A percentile compares a stretch with the other conserved stretches of the same genome.
Evolutionary conservation across 305 asterid genomes (phyloP).

Genomic region (Fraxinus nigra): DNA sequence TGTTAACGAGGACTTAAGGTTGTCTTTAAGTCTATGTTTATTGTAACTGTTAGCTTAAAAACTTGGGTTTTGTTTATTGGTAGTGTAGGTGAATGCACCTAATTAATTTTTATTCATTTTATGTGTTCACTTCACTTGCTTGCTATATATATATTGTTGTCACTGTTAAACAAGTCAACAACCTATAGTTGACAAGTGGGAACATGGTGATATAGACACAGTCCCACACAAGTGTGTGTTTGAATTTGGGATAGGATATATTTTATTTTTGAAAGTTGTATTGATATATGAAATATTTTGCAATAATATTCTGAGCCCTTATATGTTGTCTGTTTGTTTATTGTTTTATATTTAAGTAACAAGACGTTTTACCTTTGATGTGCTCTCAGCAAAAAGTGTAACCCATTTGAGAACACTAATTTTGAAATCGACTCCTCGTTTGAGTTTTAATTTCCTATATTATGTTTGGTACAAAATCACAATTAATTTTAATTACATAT

Average conservation of each 20-base stretch:
- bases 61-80: slow-evolving; percentile 25
- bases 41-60: slow-evolving; percentile 2
- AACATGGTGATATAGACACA: neutral
- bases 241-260: neutral
- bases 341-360: neutral
- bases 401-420: neutral
- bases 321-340: neutral
- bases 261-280: neutral
- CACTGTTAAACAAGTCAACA: slow-evolving; percentile 3
- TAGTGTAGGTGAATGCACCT: slow-evolving; percentile 15
- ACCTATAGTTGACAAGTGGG: neutral
- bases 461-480: too few relatives aligned
- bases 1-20: slow-evolving; percentile 24
- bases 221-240: neutral
- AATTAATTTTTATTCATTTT: neutral
- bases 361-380: neutral
- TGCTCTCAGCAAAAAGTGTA: neutral
- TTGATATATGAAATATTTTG: neutral
- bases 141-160: neutral
- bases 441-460: too few relatives aligned
- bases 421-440: too few relatives aligned
- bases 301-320: neutral
- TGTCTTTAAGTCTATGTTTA: slow-evolving; percentile 33
- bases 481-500: too few relatives aligned
- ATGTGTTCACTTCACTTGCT: neutral